A percentile compares a stretch with the other conserved stretches of the same genome.
These are phyloP conservation scores for Clausena lansium DNA, from an alignment of 345 rosid species.

Conservation along the genomic window DNA sequence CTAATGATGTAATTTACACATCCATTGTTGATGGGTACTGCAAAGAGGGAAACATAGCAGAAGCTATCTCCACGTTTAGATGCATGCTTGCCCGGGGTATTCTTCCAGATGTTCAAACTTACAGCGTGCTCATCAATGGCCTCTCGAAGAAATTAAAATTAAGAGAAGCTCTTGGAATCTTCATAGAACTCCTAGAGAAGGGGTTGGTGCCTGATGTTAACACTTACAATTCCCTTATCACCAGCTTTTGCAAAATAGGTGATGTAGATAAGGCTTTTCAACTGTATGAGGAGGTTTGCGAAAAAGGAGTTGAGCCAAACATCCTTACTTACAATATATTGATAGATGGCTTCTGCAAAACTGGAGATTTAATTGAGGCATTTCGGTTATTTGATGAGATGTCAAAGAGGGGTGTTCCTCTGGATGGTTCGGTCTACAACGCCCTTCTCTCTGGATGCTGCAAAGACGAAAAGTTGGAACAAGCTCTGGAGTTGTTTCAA, in stretches of 20 bases:
- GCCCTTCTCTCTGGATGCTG: conserved; percentile 27
- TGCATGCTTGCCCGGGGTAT: conserved; percentile 19
- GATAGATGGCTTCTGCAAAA: conserved; percentile 32
- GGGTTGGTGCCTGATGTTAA: conserved; percentile 29
- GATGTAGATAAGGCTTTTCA: conserved; percentile 28
- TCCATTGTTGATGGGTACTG: conserved; percentile 31
- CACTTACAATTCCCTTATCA: conserved; percentile 29
- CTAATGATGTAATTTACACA: conserved; percentile 19
- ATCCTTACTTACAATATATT: conserved; percentile 28
- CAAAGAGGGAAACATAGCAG: conserved; percentile 21
- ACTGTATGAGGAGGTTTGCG: conserved; percentile 20
- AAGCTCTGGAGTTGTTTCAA: conserved; percentile 20
- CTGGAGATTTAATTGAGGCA: conserved; percentile 14
- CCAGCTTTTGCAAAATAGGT: conserved; percentile 27
- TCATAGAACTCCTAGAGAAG: conserved; percentile 21
- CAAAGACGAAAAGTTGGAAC: conserved; percentile 13
- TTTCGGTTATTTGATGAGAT: conserved; percentile 21
- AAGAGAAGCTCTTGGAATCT: conserved; percentile 24
- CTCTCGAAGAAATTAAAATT: conserved; percentile 26
- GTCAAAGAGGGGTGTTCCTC: conserved; percentile 22
- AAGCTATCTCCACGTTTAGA: conserved; percentile 29
- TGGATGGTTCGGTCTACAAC: conserved; percentile 15
- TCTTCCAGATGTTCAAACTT: conserved; percentile 21
- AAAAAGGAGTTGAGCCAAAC: conserved; percentile 28
- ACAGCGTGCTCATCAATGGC: conserved; percentile 25